Evolutionary conservation across 805 yeast genomes (phyloP), one percentile per base, ranked within the genome.

Genomic region (Komagataella pastoris): DNA sequence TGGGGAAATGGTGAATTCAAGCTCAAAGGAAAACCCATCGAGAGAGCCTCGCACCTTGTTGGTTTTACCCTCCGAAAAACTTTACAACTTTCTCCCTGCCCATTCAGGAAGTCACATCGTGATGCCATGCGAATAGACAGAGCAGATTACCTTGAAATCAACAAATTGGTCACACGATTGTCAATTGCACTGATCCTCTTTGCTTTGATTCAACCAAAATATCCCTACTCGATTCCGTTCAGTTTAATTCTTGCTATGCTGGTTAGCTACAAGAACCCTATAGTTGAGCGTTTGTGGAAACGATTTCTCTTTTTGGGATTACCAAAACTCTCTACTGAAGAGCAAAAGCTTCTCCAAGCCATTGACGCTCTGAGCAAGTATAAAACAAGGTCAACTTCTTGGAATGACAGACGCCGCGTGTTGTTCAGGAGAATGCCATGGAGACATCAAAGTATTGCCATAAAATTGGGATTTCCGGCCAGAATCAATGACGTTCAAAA

Each of bases 381-480:
- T 56, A 57, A 68, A 2, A 44, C 53, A 1, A 66, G 71, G 47
- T 66, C 75, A 4, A 64, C 67, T 45, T 61, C 61, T 3, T 65
- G 74, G 71, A 79, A 76, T 54, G 75, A 74, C 49, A 62, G 73
- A 49, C 68, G 77, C 50, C 63, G 73, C 24, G 62, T 65, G 18
- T 59, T 74, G 44, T 73, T 70, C 61, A 73, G 72, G 54, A 57
- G 70, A 56, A 68, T 83, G 75, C 61, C 75, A 3, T 71, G 76
- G 70, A 66, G 76, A 51, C 88, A 82, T 55, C 86, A 81, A 59
- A 65, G 71, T 12, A 61, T 79, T 36, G 79, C 80, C 21, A 70
- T 68, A 8, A 65, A 72, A 21, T 47, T 50, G 2, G 82, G 83
- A 0, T 81, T 85, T 67, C 55, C 73, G 24, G 65, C 69, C 18